Conservation (phyloP, 2,329 filamentous ascomycete species). For the Dactylellina cionopaga region DNA sequence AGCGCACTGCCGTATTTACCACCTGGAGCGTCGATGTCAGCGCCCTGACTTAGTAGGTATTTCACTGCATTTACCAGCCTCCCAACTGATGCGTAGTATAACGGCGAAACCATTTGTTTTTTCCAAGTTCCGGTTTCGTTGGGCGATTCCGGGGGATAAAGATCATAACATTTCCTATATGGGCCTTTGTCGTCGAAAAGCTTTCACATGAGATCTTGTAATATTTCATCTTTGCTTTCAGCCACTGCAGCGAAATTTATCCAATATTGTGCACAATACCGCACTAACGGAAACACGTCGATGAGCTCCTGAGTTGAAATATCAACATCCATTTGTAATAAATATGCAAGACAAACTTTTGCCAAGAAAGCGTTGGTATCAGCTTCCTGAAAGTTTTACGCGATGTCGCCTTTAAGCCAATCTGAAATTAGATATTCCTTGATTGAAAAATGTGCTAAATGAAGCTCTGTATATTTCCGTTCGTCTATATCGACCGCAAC, state of each 20-base stretch:
- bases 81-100: background rate
- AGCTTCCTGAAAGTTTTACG: slow-evolving; percentile 26
- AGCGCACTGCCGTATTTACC: background rate
- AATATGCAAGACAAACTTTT: slow-evolving; percentile 57
- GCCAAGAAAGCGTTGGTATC: slow-evolving; percentile 52
- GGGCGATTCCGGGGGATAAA: too few species aligned
- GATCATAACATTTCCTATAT: background rate
- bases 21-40: slow-evolving; percentile 8
- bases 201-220: background rate
- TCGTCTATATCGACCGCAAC: slow-evolving; percentile 16
- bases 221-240: slow-evolving; percentile 38
- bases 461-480: slow-evolving; percentile 30
- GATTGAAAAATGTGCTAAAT: slow-evolving; percentile 58
- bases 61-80: background rate
- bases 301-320: slow-evolving; percentile 1
- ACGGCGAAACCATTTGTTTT: too few species aligned
- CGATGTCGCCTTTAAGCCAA: slow-evolving; percentile 46
- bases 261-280: slow-evolving; percentile 56
- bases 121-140: too few species aligned
- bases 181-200: background rate
- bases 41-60: background rate
- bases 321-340: slow-evolving; percentile 47
- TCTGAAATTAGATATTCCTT: slow-evolving; percentile 58
- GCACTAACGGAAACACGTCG: slow-evolving; percentile 52
- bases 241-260: slow-evolving; percentile 33